phyloP scores from a whole-genome alignment of 768 basidiomycete species.

The Termitomyces sp. region DNA sequence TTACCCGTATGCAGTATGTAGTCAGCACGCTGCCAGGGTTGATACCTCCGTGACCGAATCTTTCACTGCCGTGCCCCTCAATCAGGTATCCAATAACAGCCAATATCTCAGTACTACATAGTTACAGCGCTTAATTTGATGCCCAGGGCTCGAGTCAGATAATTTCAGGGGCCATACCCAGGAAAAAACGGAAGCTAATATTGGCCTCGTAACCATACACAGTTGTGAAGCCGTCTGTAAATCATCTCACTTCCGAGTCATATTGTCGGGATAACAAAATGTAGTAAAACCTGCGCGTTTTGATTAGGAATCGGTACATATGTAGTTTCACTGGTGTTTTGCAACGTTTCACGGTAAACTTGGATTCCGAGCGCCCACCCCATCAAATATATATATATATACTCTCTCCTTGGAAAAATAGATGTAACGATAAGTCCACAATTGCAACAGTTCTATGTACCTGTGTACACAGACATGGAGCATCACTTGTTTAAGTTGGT shows the following conservation, averaged over 20 bases:
- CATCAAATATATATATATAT: neutral
- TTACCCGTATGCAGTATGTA: conserved; percentile 14
- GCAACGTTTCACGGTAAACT: conserved; percentile 2
- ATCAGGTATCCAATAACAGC: conserved; percentile 16
- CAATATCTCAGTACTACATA: conserved; percentile 10
- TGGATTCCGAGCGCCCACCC: neutral
- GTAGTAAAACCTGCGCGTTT: neutral
- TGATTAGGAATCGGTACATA: conserved; percentile 1
- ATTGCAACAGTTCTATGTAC: neutral
- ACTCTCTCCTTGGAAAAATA: neutral
- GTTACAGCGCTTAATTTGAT: conserved; percentile 14
- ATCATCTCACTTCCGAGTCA: conserved; percentile 6
- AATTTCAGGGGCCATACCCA: neutral
- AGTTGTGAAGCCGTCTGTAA: neutral
- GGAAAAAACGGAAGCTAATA: conserved; percentile 6
- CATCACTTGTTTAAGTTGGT: no score
- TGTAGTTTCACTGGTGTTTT: neutral
- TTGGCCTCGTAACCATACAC: conserved; percentile 5
- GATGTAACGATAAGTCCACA: conserved; percentile 5
- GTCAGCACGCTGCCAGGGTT: conserved; percentile 15
- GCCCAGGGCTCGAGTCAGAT: neutral
- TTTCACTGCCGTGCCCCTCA: conserved; percentile 16
- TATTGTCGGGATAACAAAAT: neutral
- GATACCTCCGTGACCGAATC: conserved; percentile 30
- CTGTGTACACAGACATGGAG: no score